phyloP scores from a whole-genome alignment of 495 filamentous ascomycete genomes.

The Bacidia gigantensis region DNA sequence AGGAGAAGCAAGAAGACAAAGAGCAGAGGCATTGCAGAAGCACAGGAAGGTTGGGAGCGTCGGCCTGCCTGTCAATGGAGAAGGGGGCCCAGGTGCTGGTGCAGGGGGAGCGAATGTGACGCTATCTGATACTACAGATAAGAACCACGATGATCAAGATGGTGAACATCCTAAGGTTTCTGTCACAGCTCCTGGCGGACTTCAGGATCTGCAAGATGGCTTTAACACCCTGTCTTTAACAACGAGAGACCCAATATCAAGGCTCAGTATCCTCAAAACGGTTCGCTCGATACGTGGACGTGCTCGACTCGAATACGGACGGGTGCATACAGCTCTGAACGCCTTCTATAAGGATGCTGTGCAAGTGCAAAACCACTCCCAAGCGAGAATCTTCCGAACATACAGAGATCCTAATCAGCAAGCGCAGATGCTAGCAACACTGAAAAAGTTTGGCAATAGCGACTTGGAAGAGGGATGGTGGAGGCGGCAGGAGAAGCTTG shows the following conservation, averaged over 20 bases:
- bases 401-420: slow-evolving; percentile 81
- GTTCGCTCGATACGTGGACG: slow-evolving; percentile 70
- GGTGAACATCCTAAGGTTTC: background rate
- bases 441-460: slow-evolving; percentile 62
- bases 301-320: slow-evolving; percentile 81
- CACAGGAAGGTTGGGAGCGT: slow-evolving; percentile 35
- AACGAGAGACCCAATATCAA: slow-evolving; percentile 37
- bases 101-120: slow-evolving; percentile 27
- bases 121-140: slow-evolving; percentile 57
- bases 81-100: slow-evolving; percentile 8
- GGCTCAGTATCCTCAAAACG: slow-evolving; percentile 51
- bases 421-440: slow-evolving; percentile 71
- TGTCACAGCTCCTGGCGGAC: slow-evolving; percentile 7
- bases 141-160: slow-evolving; percentile 23
- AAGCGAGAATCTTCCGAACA: slow-evolving; percentile 70
- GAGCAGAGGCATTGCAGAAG: slow-evolving; percentile 43
- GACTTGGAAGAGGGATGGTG: slow-evolving; percentile 65
- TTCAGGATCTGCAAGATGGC: slow-evolving; percentile 38
- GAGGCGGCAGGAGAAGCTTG: slow-evolving; percentile 53
- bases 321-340: slow-evolving; percentile 72
- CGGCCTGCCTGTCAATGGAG: slow-evolving; percentile 9
- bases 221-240: slow-evolving; percentile 51
- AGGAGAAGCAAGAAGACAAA: slow-evolving; percentile 60
- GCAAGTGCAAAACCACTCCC: slow-evolving; percentile 55
- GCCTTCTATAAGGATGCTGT: slow-evolving; percentile 80